These are phyloP conservation scores for Fermentozyma sake DNA, from an alignment of 1,139 yeast genomes.

Conservation along the genomic window DNA sequence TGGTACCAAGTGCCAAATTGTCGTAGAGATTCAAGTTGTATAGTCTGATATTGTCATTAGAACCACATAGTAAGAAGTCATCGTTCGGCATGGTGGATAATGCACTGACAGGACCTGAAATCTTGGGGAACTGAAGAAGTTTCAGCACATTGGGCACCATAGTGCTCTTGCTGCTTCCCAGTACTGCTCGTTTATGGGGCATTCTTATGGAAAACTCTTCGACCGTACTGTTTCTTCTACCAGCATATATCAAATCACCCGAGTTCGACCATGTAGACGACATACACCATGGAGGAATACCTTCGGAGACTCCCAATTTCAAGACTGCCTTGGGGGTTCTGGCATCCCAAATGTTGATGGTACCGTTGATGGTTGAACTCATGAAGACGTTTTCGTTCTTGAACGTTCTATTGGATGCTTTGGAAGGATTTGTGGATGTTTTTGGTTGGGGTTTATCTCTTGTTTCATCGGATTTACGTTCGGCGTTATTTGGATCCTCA, in stretches of 20 bases:
- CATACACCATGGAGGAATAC: slow-evolving; percentile 93
- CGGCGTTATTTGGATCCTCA: slow-evolving; percentile 34
- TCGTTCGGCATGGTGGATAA: slow-evolving; percentile 79
- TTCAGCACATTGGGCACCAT: slow-evolving; percentile 49
- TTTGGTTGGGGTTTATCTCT: slow-evolving; percentile 11
- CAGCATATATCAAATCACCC: slow-evolving; percentile 77
- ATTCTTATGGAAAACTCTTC: slow-evolving; percentile 78
- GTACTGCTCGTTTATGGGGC: slow-evolving; percentile 34
- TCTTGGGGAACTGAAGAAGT: slow-evolving; percentile 70
- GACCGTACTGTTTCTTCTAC: slow-evolving; percentile 83
- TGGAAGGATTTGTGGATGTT: slow-evolving; percentile 8
- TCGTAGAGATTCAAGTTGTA: slow-evolving; percentile 66
- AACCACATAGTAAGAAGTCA: slow-evolving; percentile 78
- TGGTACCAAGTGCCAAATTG: slow-evolving; percentile 9
- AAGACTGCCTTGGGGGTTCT: slow-evolving; percentile 50
- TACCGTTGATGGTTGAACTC: slow-evolving; percentile 83
- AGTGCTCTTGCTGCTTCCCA: slow-evolving; percentile 16
- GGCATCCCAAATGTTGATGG: slow-evolving; percentile 78
- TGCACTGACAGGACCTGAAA: slow-evolving; percentile 88
- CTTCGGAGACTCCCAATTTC: slow-evolving; percentile 53
- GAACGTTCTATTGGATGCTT: slow-evolving; percentile 17
- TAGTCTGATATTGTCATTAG: slow-evolving; percentile 82
- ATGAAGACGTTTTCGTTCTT: slow-evolving; percentile 60
- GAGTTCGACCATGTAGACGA: slow-evolving; percentile 87
- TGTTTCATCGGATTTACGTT: slow-evolving; percentile 16